A percentile compares a stretch with the other conserved stretches of the same genome.
Conservation (phyloP, 306 rosid genomes). For the Quercus ilex region DNA sequence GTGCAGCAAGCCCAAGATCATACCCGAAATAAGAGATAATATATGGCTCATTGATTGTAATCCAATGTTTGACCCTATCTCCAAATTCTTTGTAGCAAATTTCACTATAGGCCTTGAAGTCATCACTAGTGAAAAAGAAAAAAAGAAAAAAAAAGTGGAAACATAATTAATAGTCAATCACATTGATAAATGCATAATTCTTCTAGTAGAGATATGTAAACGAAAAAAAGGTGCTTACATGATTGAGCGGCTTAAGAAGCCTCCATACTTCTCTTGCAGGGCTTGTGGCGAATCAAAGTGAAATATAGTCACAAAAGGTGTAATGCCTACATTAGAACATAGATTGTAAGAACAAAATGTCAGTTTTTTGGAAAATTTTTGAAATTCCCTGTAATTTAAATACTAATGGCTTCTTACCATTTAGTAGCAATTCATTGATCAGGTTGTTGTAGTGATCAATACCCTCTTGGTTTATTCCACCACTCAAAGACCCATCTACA, state of each 20-base stretch:
- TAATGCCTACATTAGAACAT: slow-evolving; percentile 15
- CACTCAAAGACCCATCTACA: slow-evolving; percentile 16
- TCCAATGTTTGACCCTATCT: slow-evolving; percentile 44
- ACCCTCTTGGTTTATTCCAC: slow-evolving; percentile 13
- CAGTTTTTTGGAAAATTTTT: neutral
- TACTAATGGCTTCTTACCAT: neutral
- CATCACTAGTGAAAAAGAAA: slow-evolving; percentile 18
- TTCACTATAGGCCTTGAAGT: slow-evolving; percentile 33
- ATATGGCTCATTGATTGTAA: slow-evolving; percentile 37
- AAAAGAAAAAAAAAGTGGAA: neutral
- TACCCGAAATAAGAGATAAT: slow-evolving; percentile 11
- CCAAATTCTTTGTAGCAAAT: slow-evolving; percentile 35
- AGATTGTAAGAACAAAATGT: neutral
- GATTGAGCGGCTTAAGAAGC: slow-evolving; percentile 21
- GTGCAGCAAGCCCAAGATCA: slow-evolving; percentile 22
- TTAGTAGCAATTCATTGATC: slow-evolving; percentile 2
- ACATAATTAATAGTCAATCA: neutral
- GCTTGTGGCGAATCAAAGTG: slow-evolving; percentile 31
- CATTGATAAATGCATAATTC: too few species aligned
- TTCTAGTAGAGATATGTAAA: too few species aligned
- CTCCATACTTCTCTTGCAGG: neutral
- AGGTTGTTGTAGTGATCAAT: slow-evolving; percentile 14
- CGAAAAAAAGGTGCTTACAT: slow-evolving; percentile 24
- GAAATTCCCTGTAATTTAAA: neutral
- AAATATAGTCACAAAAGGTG: slow-evolving; percentile 19